Evolutionary conservation across 306 rosid genomes (phyloP), one percentile per base, ranked within the genome.

Genomic region (Trifolium subterraneum): DNA sequence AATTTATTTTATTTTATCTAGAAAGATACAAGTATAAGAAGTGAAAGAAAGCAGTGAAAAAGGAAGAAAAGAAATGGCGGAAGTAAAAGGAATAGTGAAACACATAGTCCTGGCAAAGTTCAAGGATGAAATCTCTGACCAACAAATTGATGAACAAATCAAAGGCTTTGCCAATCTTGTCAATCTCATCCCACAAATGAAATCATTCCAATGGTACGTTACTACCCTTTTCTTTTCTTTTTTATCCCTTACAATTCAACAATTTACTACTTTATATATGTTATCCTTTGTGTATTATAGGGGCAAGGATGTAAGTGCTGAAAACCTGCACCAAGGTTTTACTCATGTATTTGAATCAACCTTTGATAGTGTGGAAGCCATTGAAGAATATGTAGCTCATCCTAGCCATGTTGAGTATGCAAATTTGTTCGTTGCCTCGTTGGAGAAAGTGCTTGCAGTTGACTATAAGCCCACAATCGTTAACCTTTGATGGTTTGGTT

Each of bases 301-400:
- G 87, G 97, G 97, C 41, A 90, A 59, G 68, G 96, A 93, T 74
- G 84, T 90, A 67, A 89, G 97, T 86, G 75, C 71, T 51, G 93
- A 90, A 74, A 93, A 89, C 63, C 6, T 87, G 79, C 96, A 93
- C 82, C 90, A 90, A 75, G 98, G 98, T 69, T 90, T 80, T 80
- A 90, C 98, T 78, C 97, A 93, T 79, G 75, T 89, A 5, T 93
- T 90, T 47, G 98, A 90, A 77, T 89, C 98, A 13, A 93, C 87
- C 61, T 93, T 93, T 64, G 95, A 90, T 87, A 90, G 92, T 62
- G 79, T 79, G 0, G 90, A 90, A 66, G 98, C 78, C 11, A 36
- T 93, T 73, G 93, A 96, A 42, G 97, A 86, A 86, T 93, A 90
- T 70, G 61, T 74, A 54, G 87, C 82, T 73, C 97, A 93, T 80